Evolutionary conservation across 2,329 filamentous ascomycete genomes (phyloP), one percentile per base, ranked within the genome.

Genomic region (Sodiomyces alkalinus): DNA sequence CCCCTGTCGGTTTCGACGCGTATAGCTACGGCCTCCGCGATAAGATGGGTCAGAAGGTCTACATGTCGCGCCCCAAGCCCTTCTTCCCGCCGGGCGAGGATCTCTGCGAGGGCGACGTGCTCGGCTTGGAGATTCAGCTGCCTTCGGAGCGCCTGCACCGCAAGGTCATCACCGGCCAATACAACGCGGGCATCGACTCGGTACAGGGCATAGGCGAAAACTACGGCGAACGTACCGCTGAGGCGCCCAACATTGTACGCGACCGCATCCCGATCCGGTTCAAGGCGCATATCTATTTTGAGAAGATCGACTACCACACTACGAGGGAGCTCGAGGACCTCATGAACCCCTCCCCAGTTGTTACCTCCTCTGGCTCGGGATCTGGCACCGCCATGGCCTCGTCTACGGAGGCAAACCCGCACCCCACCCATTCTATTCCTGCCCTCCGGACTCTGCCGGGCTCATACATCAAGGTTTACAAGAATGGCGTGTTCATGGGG

Each of bases 11-110:
- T 1, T 90, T 83, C 40, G 82, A 92, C 46, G 80, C 80, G 22
- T 94, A 96, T 55, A 92, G 86, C 46, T 96, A 96, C 48, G 87
- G 81, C 25, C 71, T 96, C 32, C 79, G 86, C 23, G 90, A 98
- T 45, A 76, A 86, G 15, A 70, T 78, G 18, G 90, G 90, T 13
- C 85, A 96, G 49, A 87, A 87, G 36, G 80, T 93, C 29, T 83
- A 90, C 57, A 83, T 90, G 60, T 94, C 86, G 37, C 74, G 87
- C 27, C 85, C 86, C n/a, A 83, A 83, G 46, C 80, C 86, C 39
- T 87, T 93, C 52, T 86, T 86, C 37, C 74, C 75, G 1, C 67
- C 77, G 2, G 76, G 77, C 26, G 78, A 87, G 48, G 71, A 83
- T 31, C 73, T 96, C 28, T 66, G 69, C 24, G 85, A 93, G 51